Conservation (phyloP, 1,139 yeast genomes). For the Pichia sp. region DNA sequence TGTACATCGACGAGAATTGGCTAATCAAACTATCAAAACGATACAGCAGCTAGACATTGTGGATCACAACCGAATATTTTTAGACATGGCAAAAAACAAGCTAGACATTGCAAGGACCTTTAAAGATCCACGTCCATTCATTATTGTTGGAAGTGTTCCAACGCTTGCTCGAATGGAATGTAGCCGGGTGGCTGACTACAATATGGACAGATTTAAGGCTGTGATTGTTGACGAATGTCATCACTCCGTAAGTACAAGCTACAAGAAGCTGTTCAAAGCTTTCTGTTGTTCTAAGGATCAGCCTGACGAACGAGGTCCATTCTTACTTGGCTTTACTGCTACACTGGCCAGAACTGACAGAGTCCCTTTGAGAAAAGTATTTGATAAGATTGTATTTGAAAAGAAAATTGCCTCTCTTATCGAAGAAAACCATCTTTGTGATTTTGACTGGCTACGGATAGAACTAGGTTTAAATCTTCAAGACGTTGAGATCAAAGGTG, state of each 20-base stretch:
- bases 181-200: constrained; percentile 49
- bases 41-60: constrained; percentile 38
- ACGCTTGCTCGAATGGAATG: constrained; percentile 43
- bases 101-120: constrained; percentile 29
- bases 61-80: constrained; percentile 16
- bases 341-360: constrained; percentile 71
- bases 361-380: constrained; percentile 49
- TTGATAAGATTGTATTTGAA: constrained; percentile 75
- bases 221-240: constrained; percentile 91
- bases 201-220: constrained; percentile 58
- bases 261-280: constrained; percentile 52
- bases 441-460: constrained; percentile 62
- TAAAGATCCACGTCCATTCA: constrained; percentile 27
- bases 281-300: constrained; percentile 46
- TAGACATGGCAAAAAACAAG: constrained; percentile 62
- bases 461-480: constrained; percentile 38
- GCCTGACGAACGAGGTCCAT: constrained; percentile 34
- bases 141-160: constrained; percentile 75
- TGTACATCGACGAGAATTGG: constrained; percentile 80
- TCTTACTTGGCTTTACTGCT: constrained; percentile 81
- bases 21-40: constrained; percentile 60
- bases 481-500: constrained; percentile 31
- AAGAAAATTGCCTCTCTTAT: constrained; percentile 67
- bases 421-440: constrained; percentile 61
- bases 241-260: constrained; percentile 77